A percentile compares a stretch with the other conserved stretches of the same genome.
These are phyloP conservation scores for Copromyces sp. DNA, from an alignment of 495 filamentous ascomycete species.

Conservation along the genomic window DNA sequence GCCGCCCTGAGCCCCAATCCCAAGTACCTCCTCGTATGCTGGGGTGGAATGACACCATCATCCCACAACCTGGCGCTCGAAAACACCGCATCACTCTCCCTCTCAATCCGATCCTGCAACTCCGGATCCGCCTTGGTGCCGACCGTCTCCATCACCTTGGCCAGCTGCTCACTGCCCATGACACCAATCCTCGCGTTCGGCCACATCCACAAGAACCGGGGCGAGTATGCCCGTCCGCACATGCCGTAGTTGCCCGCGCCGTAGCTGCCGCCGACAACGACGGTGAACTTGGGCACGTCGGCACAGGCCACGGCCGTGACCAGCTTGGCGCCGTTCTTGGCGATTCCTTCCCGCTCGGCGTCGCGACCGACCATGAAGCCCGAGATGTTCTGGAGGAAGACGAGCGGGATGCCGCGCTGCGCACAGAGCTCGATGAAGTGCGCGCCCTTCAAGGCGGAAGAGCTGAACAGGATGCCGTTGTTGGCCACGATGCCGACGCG, in stretches of 20 bases:
- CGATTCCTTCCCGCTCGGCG: slow-evolving; percentile 89
- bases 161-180: slow-evolving; percentile 92
- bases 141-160: slow-evolving; percentile 88
- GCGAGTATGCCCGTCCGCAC: slow-evolving; percentile 88
- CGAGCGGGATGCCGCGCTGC: slow-evolving; percentile 76
- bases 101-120: slow-evolving; percentile 75
- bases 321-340: slow-evolving; percentile 95
- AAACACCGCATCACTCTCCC: slow-evolving; percentile 81
- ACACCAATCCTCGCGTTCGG: slow-evolving; percentile 90
- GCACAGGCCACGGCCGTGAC: slow-evolving; percentile 94
- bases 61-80: slow-evolving; percentile 87
- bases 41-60: slow-evolving; percentile 86
- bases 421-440: slow-evolving; percentile 98
- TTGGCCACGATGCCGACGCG: slow-evolving; percentile 92
- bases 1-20: slow-evolving; percentile 76
- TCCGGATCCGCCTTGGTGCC: slow-evolving; percentile 74
- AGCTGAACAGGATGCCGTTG: slow-evolving; percentile 95
- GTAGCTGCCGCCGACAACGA: slow-evolving; percentile 87
- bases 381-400: slow-evolving; percentile 94
- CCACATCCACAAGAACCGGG: slow-evolving; percentile 94
- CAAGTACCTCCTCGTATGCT: slow-evolving; percentile 74
- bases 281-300: slow-evolving; percentile 93
- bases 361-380: slow-evolving; percentile 97
- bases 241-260: slow-evolving; percentile 62
- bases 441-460: slow-evolving; percentile 82